phyloP scores from a whole-genome alignment of 2,329 filamentous ascomycete genomes.

The Cryphonectria parasitica region DNA sequence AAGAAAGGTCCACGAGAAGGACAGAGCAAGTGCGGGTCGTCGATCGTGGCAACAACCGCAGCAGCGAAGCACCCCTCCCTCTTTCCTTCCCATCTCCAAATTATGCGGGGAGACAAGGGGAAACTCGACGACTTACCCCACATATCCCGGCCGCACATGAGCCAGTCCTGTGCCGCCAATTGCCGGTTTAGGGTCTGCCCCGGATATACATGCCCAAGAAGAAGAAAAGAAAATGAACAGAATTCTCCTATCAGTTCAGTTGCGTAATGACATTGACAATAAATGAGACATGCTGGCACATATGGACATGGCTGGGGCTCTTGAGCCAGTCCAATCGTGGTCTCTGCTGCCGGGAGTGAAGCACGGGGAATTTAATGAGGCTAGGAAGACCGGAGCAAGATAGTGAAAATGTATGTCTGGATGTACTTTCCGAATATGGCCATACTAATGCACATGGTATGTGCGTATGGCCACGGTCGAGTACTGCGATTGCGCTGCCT shows the following conservation, averaged over 20 bases:
- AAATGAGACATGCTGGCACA: neutral
- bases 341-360: neutral
- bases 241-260: neutral
- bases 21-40: no score
- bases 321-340: constrained; percentile 14
- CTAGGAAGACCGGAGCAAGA: no score
- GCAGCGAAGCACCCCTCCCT: neutral
- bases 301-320: constrained; percentile 11
- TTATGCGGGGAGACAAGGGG: neutral
- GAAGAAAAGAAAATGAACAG: neutral
- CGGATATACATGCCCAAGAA: neutral
- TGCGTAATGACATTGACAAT: constrained; percentile 9
- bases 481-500: no score
- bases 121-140: neutral
- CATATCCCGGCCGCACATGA: neutral
- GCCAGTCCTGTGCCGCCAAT: neutral
- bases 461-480: no score
- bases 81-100: neutral
- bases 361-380: no score
- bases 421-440: no score
- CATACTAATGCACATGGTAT: no score
- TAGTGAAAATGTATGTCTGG: no score
- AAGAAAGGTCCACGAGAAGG: no score
- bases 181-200: constrained; percentile 5
- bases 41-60: neutral